Evolutionary conservation across 2,329 filamentous ascomycete genomes (phyloP).

Genomic region (Magnaporthiopsis rhizophila): DNA sequence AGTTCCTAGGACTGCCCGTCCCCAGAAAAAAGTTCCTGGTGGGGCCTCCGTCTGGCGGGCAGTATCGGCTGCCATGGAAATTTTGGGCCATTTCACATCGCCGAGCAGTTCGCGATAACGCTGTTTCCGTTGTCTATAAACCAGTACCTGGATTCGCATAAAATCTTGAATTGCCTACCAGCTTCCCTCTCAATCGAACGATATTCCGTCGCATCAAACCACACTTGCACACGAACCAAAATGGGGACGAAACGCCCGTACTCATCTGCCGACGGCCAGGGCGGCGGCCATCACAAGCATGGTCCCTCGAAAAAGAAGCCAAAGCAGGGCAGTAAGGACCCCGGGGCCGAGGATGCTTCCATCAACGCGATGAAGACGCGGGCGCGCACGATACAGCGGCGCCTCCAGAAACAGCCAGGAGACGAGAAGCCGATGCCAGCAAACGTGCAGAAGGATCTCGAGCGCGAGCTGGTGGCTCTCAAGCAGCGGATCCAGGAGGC

Average conservation of each 20-base stretch:
- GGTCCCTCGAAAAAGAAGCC: conserved; percentile 21
- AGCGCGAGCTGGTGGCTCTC: conserved; percentile 62
- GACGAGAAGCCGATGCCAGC: conserved; percentile 51
- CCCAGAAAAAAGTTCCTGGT: background rate
- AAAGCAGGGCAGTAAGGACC: conserved; percentile 21
- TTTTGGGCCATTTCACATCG: background rate
- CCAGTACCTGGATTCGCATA: background rate
- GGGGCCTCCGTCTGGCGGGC: background rate
- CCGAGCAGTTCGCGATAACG: background rate
- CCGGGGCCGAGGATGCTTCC: conserved; percentile 1
- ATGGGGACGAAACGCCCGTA: conserved; percentile 7
- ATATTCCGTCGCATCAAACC: background rate
- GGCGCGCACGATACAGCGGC: conserved; percentile 59
- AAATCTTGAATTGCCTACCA: background rate
- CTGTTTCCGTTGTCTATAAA: background rate
- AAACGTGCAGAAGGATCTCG: conserved; percentile 58
- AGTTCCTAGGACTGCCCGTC: background rate
- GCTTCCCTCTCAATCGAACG: background rate
- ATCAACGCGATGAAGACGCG: conserved; percentile 14
- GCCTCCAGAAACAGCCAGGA: conserved; percentile 43
- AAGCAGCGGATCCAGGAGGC: conserved; percentile 54
- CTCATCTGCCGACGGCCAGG: conserved; percentile 1
- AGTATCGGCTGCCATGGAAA: background rate
- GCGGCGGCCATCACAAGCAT: background rate
- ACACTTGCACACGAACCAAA: background rate